Evolutionary conservation across 345 rosid genomes (phyloP).

Genomic region (Gossypium stocksii): DNA sequence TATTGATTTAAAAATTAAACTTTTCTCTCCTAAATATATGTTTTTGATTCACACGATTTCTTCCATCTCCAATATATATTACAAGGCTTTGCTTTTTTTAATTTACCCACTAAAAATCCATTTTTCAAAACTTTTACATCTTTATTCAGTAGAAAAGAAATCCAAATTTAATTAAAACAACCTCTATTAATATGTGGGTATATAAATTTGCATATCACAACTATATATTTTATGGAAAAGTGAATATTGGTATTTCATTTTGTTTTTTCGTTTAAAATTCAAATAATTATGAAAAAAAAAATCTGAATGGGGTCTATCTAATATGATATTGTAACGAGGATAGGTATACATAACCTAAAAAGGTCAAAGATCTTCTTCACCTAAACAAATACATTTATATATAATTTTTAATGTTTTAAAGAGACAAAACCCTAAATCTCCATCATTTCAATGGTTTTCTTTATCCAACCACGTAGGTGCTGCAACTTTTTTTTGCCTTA

Average conservation of each 20-base stretch:
- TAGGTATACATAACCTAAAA: neutral
- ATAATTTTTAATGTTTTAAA: neutral
- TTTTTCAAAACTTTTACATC: no score
- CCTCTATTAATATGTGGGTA: no score
- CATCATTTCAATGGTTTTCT: conserved; percentile 10
- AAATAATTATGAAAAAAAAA: conserved; percentile 17
- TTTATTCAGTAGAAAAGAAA: no score
- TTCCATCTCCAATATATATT: no score
- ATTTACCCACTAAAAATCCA: no score
- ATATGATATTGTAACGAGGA: conserved; percentile 8
- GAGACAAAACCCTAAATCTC: conserved; percentile 19
- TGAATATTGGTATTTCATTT: neutral
- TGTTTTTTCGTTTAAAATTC: conserved; percentile 12
- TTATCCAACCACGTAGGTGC: conserved; percentile 26
- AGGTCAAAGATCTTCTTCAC: conserved; percentile 29
- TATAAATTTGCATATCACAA: neutral
- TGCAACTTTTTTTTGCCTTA: conserved; percentile 21
- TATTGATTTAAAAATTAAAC: neutral
- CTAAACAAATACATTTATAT: conserved; percentile 15
- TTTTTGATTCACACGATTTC: no score
- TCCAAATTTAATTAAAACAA: no score
- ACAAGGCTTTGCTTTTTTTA: no score
- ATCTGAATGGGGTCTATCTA: conserved; percentile 26
- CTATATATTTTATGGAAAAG: neutral
- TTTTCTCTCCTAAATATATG: no score